These are phyloP conservation scores for Dendrocalamus latiflorus DNA, from an alignment of 202 grass and related monocot species.

Conservation along the genomic window DNA sequence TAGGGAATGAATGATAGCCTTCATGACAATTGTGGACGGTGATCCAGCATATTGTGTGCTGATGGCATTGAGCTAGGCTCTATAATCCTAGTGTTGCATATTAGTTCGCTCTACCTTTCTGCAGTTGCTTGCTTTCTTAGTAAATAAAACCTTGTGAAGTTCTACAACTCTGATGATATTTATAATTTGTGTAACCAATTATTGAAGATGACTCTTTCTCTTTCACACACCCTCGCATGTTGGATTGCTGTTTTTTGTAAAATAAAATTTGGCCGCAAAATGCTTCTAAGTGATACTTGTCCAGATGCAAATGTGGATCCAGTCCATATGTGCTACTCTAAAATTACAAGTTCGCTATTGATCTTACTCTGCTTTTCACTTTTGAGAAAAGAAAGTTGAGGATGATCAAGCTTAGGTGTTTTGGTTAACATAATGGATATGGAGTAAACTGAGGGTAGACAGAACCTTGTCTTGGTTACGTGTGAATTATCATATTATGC, in stretches of 20 bases:
- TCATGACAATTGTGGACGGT: not conserved
- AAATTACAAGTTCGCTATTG: not conserved
- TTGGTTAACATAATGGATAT: not conserved
- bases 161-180: not conserved
- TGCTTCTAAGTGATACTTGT: not conserved
- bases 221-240: not conserved
- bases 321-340: not conserved
- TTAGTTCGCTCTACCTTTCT: not conserved
- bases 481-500: not conserved
- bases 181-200: not conserved
- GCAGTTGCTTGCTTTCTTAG: not conserved
- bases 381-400: slow-evolving; percentile 5
- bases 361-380: not conserved
- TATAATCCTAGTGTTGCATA: not conserved
- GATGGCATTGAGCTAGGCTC: slow-evolving; percentile 9
- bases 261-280: not conserved
- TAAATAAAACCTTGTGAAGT: not conserved
- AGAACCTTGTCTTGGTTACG: not conserved
- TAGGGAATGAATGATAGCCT: not conserved
- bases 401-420: not conserved
- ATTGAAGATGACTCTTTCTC: not conserved
- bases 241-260: not conserved
- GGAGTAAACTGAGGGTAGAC: not conserved
- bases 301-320: not conserved
- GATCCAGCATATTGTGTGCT: not conserved